Conservation (phyloP, 164 flowering plant species). For the Aristolochia californica region DNA sequence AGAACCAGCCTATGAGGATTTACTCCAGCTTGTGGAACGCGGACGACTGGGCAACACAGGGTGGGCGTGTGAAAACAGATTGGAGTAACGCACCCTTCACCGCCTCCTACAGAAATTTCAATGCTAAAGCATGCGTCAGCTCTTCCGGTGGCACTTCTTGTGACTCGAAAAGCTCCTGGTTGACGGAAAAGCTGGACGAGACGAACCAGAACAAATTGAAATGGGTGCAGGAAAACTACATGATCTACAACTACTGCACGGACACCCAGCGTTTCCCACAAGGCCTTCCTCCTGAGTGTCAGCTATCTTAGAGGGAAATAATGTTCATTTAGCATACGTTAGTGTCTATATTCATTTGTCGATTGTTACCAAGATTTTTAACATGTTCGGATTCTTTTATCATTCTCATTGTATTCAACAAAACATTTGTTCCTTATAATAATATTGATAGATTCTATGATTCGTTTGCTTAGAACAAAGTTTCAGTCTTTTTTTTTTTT, state of each 20-base stretch:
- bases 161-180: constrained; percentile 4
- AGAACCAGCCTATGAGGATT: constrained; percentile 5
- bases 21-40: constrained; percentile 7
- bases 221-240: constrained; percentile 26
- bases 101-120: constrained; percentile 3
- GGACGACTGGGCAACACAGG: constrained; percentile 8
- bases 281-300: constrained; percentile 26
- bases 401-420: no score
- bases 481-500: no score
- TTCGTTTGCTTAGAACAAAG: no score
- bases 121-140: constrained; percentile 3
- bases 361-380: no score
- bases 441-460: no score
- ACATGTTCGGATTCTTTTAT: no score
- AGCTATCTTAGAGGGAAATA: no score
- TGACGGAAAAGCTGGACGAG: constrained; percentile 18
- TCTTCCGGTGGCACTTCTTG: constrained; percentile 16
- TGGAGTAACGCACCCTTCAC: constrained; percentile 5
- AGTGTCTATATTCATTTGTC: no score
- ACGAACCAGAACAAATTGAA: constrained; percentile 12
- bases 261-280: constrained; percentile 28
- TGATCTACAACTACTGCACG: constrained; percentile 32
- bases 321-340: no score
- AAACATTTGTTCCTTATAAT: no score
- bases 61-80: constrained; percentile 5